Conservation (phyloP, 768 basidiomycete genomes). For the Russula sp. region DNA sequence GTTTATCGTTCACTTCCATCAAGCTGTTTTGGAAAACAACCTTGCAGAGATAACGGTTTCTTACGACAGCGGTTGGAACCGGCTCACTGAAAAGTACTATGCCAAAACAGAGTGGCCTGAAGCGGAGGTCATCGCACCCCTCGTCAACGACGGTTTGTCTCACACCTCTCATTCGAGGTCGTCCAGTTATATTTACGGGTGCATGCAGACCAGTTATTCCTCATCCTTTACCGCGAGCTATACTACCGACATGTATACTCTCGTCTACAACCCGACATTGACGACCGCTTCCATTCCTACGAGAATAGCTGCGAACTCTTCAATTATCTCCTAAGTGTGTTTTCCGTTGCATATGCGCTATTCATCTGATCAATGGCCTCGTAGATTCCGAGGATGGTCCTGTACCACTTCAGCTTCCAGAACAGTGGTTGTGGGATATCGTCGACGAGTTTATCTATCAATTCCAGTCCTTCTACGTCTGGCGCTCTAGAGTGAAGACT, state of each 20-base stretch:
- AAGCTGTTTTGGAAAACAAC: slow-evolving; percentile 89
- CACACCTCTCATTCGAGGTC: not conserved
- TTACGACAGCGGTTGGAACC: slow-evolving; percentile 97
- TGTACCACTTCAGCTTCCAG: slow-evolving; percentile 86
- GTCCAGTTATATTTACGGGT: not conserved
- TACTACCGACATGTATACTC: slow-evolving; percentile 97
- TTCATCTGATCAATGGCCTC: not conserved
- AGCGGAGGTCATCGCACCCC: slow-evolving; percentile 88
- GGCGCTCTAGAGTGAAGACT: slow-evolving; percentile 74
- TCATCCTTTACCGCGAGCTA: slow-evolving; percentile 93
- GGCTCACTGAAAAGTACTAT: slow-evolving; percentile 94
- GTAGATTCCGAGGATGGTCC: slow-evolving; percentile 84
- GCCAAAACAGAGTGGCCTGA: slow-evolving; percentile 95
- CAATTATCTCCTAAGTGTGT: slow-evolving; percentile 90
- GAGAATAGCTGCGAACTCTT: slow-evolving; percentile 98
- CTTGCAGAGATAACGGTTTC: slow-evolving; percentile 84
- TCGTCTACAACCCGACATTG: slow-evolving; percentile 87
- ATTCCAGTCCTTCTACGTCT: slow-evolving; percentile 92
- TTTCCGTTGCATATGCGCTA: not conserved
- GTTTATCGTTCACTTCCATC: slow-evolving; percentile 95
- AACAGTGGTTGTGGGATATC: slow-evolving; percentile 98
- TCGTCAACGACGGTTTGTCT: slow-evolving; percentile 81
- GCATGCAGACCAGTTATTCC: slow-evolving; percentile 76
- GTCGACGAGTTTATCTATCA: slow-evolving; percentile 98
- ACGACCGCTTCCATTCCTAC: slow-evolving; percentile 96